phyloP scores from a whole-genome alignment of 345 rosid species.

The Reutealis trisperma region DNA sequence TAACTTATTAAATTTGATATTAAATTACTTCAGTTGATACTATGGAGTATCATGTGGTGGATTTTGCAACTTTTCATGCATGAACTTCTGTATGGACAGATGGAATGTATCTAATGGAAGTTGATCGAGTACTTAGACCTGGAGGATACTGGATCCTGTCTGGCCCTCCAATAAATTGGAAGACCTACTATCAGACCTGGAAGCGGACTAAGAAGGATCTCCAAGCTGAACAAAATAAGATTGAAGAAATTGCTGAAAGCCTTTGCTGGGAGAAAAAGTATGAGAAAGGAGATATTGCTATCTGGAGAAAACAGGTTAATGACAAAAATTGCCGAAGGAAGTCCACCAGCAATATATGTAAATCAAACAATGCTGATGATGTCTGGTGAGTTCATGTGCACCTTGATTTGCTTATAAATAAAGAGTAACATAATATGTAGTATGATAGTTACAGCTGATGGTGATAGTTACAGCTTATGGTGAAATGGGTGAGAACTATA shows the following conservation, averaged over 20 bases:
- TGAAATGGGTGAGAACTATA: not conserved
- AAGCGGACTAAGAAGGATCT: constrained; percentile 76
- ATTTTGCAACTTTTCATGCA: constrained; percentile 22
- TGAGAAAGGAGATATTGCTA: constrained; percentile 93
- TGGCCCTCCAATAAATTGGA: constrained; percentile 98
- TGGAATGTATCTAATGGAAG: constrained; percentile 88
- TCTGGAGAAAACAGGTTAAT: constrained; percentile 67
- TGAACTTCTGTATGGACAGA: constrained; percentile 44
- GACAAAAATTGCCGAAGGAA: constrained; percentile 62
- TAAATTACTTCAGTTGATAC: not conserved
- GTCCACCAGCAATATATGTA: constrained; percentile 47
- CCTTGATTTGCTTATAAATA: not conserved
- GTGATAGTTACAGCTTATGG: not conserved
- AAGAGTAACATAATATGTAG: too few relatives aligned
- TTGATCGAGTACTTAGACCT: constrained; percentile 94
- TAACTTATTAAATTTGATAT: not conserved
- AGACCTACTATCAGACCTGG: constrained; percentile 85
- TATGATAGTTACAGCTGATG: not conserved
- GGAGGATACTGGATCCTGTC: constrained; percentile 98
- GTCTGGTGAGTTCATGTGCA: constrained; percentile 59
- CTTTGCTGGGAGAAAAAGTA: constrained; percentile 99
- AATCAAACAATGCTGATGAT: constrained; percentile 55
- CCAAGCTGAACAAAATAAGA: constrained; percentile 74
- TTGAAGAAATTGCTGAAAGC: constrained; percentile 76
- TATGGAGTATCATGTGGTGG: constrained; percentile 9